Base-by-base conservation (phyloP, 2,329 filamentous ascomycete genomes). In the Apiospora phragmitis region DNA sequence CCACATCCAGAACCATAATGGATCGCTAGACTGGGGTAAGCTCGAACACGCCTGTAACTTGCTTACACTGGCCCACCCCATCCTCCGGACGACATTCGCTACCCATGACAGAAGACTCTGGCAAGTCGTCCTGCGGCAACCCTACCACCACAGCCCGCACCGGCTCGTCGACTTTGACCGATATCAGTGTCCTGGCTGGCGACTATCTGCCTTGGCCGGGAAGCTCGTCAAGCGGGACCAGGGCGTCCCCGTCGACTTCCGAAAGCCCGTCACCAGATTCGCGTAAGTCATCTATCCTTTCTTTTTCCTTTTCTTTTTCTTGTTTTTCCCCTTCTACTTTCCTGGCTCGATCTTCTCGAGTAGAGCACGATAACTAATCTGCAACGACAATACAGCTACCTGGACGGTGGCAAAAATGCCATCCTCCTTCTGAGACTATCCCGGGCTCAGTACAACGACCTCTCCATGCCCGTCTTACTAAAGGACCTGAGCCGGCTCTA, bases 51-150 rank as follows among this genome's bases (percentile, higher is more conserved):
- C 85, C 0, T 88, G 86, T 73, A 79, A 80, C 29, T 80, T 81
- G 16, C 79, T 88, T 11, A 79, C 80, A 0, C 77, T 78, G 43
- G 79, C 85, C 45, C 86, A 88, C 55, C 83, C 85, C 0, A 86
- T 88, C 38, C 81, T 91, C 9, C 85, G 88, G 29, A 89, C 89
- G 0, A 83, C 85, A 0, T 90, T 90, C 69, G 80, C 86, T 2
- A 77, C 81, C 0, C 82, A 87, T 65, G 81, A 83, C 14, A 81
- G 85, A 8, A 81, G 80, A 2, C 79, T 88, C 0, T 87, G 85
- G 73, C 86, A 88, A 75, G 84, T 85, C 0, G 82, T 85, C 43
- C 76, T 87, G 45, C 82, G 82, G 66, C 78, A 76, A 2, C 80
- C 85, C 1, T 32, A 32, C 8, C 18, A 18, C 26, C 16, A 49